Percentiles rank a stretch among this genome's conserved stretches.
Conservation (phyloP, 768 basidiomycete species). For the Psilocybe subaeruginosa region DNA sequence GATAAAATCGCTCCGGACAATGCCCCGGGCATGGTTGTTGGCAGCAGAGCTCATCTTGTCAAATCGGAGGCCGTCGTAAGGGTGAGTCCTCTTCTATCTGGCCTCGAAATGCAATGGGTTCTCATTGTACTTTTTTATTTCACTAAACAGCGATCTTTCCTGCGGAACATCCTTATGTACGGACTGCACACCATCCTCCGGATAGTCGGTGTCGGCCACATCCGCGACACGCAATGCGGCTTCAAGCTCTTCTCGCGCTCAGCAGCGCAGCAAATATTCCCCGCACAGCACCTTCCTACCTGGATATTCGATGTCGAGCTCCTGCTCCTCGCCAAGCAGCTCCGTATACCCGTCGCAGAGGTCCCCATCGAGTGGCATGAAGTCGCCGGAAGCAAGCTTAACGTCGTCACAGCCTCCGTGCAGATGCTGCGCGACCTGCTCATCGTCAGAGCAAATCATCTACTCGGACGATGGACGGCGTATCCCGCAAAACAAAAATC, state of each 20-base stretch:
- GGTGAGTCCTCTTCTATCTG: constrained; percentile 42
- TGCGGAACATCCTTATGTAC: constrained; percentile 94
- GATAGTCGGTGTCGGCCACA: constrained; percentile 87
- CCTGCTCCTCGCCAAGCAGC: constrained; percentile 79
- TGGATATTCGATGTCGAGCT: constrained; percentile 99
- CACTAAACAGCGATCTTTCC: constrained; percentile 68
- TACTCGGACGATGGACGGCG: constrained; percentile 75
- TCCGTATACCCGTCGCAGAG: constrained; percentile 79
- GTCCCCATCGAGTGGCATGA: constrained; percentile 94
- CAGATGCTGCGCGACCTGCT: constrained; percentile 91
- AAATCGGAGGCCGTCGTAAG: constrained; percentile 93
- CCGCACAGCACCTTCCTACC: constrained; percentile 80
- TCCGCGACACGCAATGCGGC: constrained; percentile 95
- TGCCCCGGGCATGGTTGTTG: constrained; percentile 71
- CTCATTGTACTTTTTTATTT: background rate
- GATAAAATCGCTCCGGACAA: constrained; percentile 56
- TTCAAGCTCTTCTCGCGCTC: constrained; percentile 93
- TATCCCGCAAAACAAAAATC: constrained; percentile 26
- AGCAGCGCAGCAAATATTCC: constrained; percentile 81
- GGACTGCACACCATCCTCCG: constrained; percentile 88
- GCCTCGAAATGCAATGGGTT: background rate
- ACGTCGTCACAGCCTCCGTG: constrained; percentile 80
- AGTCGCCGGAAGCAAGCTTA: constrained; percentile 90
- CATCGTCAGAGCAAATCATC: constrained; percentile 80
- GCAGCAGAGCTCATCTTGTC: constrained; percentile 92